Percentiles rank a stretch among this genome's conserved stretches.
phyloP scores from a whole-genome alignment of 2,329 filamentous ascomycete genomes.

The Botrytis medusae region DNA sequence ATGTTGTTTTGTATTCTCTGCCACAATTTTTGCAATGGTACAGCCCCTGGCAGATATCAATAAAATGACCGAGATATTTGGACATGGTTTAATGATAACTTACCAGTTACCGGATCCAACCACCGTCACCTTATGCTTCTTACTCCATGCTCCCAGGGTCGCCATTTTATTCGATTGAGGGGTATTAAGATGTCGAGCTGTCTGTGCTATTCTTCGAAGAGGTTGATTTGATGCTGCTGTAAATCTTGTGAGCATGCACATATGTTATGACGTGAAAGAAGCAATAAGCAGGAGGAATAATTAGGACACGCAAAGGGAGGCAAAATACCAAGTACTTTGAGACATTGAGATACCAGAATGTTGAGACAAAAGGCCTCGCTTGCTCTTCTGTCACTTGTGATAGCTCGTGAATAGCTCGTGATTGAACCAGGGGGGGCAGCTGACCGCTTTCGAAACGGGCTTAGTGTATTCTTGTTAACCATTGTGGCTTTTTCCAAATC shows the following conservation, averaged over 20 bases:
- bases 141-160: conserved; percentile 51
- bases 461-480: neutral
- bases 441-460: conserved; percentile 10
- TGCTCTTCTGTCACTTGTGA: conserved; percentile 11
- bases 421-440: neutral
- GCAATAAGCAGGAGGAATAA: neutral
- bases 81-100: conserved; percentile 27
- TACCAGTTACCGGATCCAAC: conserved; percentile 97
- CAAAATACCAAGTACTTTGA: neutral
- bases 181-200: conserved; percentile 27
- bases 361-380: conserved; percentile 11
- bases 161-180: conserved; percentile 38
- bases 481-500: conserved; percentile 12
- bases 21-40: conserved; percentile 94
- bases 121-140: conserved; percentile 89
- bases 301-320: conserved; percentile 8
- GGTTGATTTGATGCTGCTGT: conserved; percentile 28
- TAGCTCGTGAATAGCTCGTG: neutral
- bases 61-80: neutral
- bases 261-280: neutral
- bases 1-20: conserved; percentile 82
- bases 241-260: conserved; percentile 30
- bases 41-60: conserved; percentile 67
- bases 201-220: conserved; percentile 28
- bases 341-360: neutral